A percentile compares a stretch with the other conserved stretches of the same genome.
phyloP scores from a whole-genome alignment of 2,329 filamentous ascomycete genomes.

The Blumeria graminis region DNA sequence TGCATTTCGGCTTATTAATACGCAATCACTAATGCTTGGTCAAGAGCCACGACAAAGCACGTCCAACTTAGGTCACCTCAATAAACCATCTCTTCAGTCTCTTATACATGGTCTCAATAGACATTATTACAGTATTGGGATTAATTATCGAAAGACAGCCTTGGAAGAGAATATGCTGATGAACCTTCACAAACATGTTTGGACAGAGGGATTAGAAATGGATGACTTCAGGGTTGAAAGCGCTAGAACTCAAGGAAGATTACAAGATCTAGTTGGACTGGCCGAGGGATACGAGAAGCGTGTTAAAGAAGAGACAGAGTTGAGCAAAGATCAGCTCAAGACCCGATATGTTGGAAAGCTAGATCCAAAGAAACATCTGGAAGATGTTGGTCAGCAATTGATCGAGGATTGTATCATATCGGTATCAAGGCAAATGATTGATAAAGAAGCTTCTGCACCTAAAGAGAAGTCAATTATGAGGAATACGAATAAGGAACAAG shows the following conservation, averaged over 20 bases:
- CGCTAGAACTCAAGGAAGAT: constrained; percentile 61
- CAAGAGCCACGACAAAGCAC: constrained; percentile 96
- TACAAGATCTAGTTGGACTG: constrained; percentile 69
- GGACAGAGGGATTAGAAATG: constrained; percentile 95
- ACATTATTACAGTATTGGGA: constrained; percentile 97
- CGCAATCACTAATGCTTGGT: constrained; percentile 90
- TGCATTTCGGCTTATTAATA: constrained; percentile 94
- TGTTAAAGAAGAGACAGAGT: constrained; percentile 93
- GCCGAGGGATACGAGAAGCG: constrained; percentile 96
- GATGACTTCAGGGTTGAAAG: constrained; percentile 78
- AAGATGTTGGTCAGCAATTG: constrained; percentile 83
- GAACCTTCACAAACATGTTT: constrained; percentile 98
- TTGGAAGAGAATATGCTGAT: constrained; percentile 99
- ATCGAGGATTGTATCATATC: constrained; percentile 99
- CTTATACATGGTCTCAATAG: constrained; percentile 94
- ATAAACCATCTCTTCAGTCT: constrained; percentile 98
- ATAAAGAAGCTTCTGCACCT: constrained; percentile 90
- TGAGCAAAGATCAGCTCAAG: constrained; percentile 94
- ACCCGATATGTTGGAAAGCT: constrained; percentile 97
- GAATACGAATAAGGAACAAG: background rate
- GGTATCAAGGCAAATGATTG: constrained; percentile 97
- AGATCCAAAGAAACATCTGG: constrained; percentile 97
- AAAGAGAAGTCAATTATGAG: constrained; percentile 33
- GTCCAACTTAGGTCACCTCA: constrained; percentile 89
- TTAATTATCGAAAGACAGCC: constrained; percentile 93